A percentile compares a stretch with the other conserved stretches of the same genome.
Evolutionary conservation across 2,329 filamentous ascomycete species (phyloP).

Genomic region (Herpotrichia juniperi): DNA sequence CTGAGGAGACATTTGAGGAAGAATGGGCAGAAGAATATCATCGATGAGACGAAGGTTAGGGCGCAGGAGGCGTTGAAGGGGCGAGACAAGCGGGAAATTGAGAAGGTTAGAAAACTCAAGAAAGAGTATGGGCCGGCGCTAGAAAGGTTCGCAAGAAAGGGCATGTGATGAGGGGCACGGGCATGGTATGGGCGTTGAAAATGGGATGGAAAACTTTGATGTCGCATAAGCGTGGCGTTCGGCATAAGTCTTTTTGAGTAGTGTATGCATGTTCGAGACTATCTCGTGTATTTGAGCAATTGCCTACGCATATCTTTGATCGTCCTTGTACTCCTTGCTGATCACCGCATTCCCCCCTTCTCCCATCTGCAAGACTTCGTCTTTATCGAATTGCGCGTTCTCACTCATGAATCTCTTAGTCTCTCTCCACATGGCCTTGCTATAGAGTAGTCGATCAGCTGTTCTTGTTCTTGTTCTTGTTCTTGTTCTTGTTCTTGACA

Average conservation of each 20-base stretch:
- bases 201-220: not conserved
- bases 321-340: too few relatives aligned
- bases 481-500: too few relatives aligned
- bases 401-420: too few relatives aligned
- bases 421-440: too few relatives aligned
- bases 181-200: not conserved
- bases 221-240: slow-evolving; percentile 6
- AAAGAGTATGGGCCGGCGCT: slow-evolving; percentile 84
- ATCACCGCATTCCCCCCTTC: too few relatives aligned
- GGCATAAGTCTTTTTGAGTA: not conserved
- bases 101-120: slow-evolving; percentile 60
- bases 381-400: too few relatives aligned
- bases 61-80: slow-evolving; percentile 80
- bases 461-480: too few relatives aligned
- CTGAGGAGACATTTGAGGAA: slow-evolving; percentile 89
- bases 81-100: slow-evolving; percentile 70
- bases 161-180: slow-evolving; percentile 10
- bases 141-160: slow-evolving; percentile 80
- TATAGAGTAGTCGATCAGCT: too few relatives aligned
- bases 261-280: too few relatives aligned
- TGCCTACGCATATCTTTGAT: too few relatives aligned
- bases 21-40: slow-evolving; percentile 89
- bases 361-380: too few relatives aligned
- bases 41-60: slow-evolving; percentile 91
- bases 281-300: too few relatives aligned